Conservation (phyloP, 306 rosid genomes). For the Boehmeria nivea region DNA sequence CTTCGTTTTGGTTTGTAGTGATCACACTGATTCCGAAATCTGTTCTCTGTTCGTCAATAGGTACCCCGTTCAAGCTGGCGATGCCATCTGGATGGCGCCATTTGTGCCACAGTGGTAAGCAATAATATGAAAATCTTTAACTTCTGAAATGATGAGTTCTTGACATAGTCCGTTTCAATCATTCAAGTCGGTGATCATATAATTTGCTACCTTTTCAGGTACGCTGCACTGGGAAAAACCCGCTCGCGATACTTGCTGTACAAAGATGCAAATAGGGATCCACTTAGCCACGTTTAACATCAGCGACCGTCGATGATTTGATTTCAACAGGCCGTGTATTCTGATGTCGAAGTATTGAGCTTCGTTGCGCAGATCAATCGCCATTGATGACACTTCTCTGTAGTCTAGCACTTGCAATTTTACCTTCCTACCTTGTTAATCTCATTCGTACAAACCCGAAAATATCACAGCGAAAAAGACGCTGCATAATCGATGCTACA, state of each 20-base stretch:
- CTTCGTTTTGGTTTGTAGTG: neutral
- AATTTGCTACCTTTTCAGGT: constrained; percentile 47
- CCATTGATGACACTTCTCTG: too few relatives aligned
- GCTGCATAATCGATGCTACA: too few relatives aligned
- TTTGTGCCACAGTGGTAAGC: constrained; percentile 86
- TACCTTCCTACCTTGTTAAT: too few relatives aligned
- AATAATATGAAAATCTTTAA: neutral
- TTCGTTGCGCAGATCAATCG: too few relatives aligned
- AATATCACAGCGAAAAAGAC: too few relatives aligned
- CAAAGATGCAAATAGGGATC: constrained; percentile 83
- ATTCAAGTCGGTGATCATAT: neutral
- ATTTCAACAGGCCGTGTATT: neutral
- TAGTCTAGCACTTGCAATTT: too few relatives aligned
- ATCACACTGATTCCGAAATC: neutral
- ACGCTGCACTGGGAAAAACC: constrained; percentile 84
- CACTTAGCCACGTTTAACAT: constrained; percentile 32
- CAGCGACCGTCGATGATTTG: neutral
- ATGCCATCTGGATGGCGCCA: constrained; percentile 99
- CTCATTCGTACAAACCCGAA: too few relatives aligned
- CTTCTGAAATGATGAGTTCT: neutral
- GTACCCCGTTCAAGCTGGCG: constrained; percentile 93
- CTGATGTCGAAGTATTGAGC: neutral
- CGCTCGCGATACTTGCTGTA: constrained; percentile 78
- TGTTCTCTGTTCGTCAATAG: constrained; percentile 26
- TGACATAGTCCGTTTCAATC: neutral